A percentile compares a stretch with the other conserved stretches of the same genome.
phyloP scores from a whole-genome alignment of 345 rosid species.

The Physaria fendleri region DNA sequence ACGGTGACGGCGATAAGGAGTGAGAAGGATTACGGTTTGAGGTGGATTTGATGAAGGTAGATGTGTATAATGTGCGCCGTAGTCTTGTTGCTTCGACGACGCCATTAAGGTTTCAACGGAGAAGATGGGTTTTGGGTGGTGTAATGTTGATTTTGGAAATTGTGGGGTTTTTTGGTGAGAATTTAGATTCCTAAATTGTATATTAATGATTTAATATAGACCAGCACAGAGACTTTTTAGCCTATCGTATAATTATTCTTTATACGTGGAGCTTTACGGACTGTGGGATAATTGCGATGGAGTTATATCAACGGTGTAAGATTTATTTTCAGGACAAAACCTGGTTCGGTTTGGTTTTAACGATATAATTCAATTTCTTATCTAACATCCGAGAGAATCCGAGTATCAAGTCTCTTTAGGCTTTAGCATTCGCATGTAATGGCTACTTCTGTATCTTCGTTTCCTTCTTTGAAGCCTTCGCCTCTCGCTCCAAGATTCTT shows the following conservation, averaged over 20 bases:
- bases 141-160: background rate
- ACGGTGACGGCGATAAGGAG: conserved; percentile 32
- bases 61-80: conserved; percentile 28
- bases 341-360: background rate
- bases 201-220: background rate
- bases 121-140: background rate
- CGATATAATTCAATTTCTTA: background rate
- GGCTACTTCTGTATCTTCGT: conserved; percentile 14
- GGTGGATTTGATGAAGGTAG: conserved; percentile 22
- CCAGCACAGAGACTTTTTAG: background rate
- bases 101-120: conserved; percentile 27
- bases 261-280: background rate
- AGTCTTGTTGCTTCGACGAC: conserved; percentile 28
- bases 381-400: background rate
- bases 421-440: conserved; percentile 11
- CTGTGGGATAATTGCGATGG: background rate
- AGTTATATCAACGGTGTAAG: background rate
- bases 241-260: background rate
- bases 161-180: background rate
- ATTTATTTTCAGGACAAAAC: background rate
- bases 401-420: background rate
- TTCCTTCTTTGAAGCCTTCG: conserved; percentile 20
- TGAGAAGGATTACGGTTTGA: conserved; percentile 49
- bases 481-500: conserved; percentile 16
- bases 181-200: background rate